These are phyloP conservation scores for Boletales sp. DNA, from an alignment of 768 basidiomycete genomes.

Conservation along the genomic window DNA sequence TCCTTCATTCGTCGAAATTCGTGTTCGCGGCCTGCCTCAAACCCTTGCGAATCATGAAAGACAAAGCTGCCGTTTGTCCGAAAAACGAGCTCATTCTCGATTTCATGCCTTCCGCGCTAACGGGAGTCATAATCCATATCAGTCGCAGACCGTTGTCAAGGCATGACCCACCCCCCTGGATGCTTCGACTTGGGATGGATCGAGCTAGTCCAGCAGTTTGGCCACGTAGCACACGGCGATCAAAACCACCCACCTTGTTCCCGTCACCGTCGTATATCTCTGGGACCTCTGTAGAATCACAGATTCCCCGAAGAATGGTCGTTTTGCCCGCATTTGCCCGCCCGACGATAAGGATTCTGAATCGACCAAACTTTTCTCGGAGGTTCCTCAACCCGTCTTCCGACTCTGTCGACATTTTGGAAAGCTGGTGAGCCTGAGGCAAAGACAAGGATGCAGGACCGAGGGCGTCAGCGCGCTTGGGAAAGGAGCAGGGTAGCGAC, in stretches of 20 bases:
- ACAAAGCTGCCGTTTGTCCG: background rate
- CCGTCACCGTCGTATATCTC: conserved; percentile 4
- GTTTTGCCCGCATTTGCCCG: conserved; percentile 10
- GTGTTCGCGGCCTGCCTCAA: conserved; percentile 3
- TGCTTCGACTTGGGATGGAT: background rate
- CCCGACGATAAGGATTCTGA: conserved; percentile 2
- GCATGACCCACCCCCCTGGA: background rate
- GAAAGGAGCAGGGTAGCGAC: no score
- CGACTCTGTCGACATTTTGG: background rate
- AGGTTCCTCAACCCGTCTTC: background rate
- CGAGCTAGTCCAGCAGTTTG: background rate
- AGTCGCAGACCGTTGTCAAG: no score
- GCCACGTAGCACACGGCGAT: background rate
- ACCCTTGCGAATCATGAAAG: conserved; percentile 4
- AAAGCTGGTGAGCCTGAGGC: background rate
- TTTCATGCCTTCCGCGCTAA: background rate
- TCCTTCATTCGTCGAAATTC: conserved; percentile 3
- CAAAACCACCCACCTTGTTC: background rate
- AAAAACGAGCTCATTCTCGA: conserved; percentile 2
- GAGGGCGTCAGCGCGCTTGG: no score
- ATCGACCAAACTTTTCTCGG: background rate
- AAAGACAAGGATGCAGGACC: no score
- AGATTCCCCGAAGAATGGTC: conserved; percentile 4
- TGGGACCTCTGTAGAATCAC: conserved; percentile 1
- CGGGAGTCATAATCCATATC: no score